Percentiles rank a stretch among this genome's conserved stretches.
These are phyloP conservation scores for Spathaspora gorwiae DNA, from an alignment of 805 yeast species.

Conservation along the genomic window DNA sequence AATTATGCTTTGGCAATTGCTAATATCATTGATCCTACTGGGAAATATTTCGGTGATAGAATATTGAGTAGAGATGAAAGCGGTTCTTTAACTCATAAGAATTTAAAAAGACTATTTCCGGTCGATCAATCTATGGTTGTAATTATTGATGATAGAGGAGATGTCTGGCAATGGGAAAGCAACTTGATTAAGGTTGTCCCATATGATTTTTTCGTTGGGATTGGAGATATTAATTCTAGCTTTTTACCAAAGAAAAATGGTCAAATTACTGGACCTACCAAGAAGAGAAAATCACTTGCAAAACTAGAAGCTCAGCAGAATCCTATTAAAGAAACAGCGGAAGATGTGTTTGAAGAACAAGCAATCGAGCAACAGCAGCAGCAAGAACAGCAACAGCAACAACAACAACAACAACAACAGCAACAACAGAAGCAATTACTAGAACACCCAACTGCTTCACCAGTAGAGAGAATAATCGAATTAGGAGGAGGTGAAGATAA, in stretches of 20 bases:
- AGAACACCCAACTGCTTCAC: slow-evolving; percentile 18
- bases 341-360: slow-evolving; percentile 1
- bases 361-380: neutral
- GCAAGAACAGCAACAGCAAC: slow-evolving; percentile 25
- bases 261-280: slow-evolving; percentile 56
- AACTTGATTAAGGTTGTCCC: slow-evolving; percentile 91
- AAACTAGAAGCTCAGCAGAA: slow-evolving; percentile 44
- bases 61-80: slow-evolving; percentile 92
- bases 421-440: neutral
- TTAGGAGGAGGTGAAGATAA: slow-evolving; percentile 46
- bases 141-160: slow-evolving; percentile 95
- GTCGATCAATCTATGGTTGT: slow-evolving; percentile 96
- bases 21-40: slow-evolving; percentile 85
- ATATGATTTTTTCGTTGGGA: slow-evolving; percentile 92
- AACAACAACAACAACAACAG: slow-evolving; percentile 21
- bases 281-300: slow-evolving; percentile 54
- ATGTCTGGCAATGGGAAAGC: slow-evolving; percentile 97
- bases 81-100: slow-evolving; percentile 86
- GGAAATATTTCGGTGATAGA: slow-evolving; percentile 82
- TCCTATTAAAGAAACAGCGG: slow-evolving; percentile 9
- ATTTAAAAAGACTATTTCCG: slow-evolving; percentile 83
- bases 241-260: slow-evolving; percentile 78
- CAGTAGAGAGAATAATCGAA: slow-evolving; percentile 47
- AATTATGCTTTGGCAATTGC: slow-evolving; percentile 90
- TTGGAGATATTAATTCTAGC: slow-evolving; percentile 93